A percentile compares a stretch with the other conserved stretches of the same genome.
Conservation (phyloP, 2,329 filamentous ascomycete genomes). For the Aaosphaeria arxii region DNA sequence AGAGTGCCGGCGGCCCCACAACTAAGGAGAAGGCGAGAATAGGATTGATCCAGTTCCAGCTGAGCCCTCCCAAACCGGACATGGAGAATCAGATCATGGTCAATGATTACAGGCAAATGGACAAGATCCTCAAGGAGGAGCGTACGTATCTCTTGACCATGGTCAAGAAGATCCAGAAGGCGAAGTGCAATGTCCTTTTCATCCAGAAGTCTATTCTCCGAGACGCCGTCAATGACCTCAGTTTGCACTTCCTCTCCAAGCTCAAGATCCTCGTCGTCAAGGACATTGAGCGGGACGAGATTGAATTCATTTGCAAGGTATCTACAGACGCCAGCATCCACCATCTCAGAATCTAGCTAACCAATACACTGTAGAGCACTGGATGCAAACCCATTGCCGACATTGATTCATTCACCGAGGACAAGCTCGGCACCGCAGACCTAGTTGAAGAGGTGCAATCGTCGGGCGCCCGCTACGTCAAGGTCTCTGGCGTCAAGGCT, state of each 20-base stretch:
- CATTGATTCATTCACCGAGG: slow-evolving; percentile 96
- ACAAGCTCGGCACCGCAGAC: slow-evolving; percentile 93
- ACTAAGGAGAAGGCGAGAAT: slow-evolving; percentile 98
- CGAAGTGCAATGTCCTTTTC: slow-evolving; percentile 96
- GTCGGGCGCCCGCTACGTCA: slow-evolving; percentile 87
- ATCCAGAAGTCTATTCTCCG: slow-evolving; percentile 98
- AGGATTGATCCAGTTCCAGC: slow-evolving; percentile 96
- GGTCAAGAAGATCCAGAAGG: slow-evolving; percentile 99
- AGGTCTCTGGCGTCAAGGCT: slow-evolving; percentile 87
- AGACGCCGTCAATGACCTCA: slow-evolving; percentile 96
- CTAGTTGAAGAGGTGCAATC: slow-evolving; percentile 88
- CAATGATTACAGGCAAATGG: slow-evolving; percentile 99
- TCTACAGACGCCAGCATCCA: neutral
- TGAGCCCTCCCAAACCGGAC: slow-evolving; percentile 96
- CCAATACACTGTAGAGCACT: slow-evolving; percentile 56
- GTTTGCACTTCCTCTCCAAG: slow-evolving; percentile 95
- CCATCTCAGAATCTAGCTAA: slow-evolving; percentile 4
- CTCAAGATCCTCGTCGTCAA: slow-evolving; percentile 94
- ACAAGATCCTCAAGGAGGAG: slow-evolving; percentile 99
- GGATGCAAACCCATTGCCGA: slow-evolving; percentile 99
- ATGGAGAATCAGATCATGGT: slow-evolving; percentile 99
- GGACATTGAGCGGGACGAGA: slow-evolving; percentile 97
- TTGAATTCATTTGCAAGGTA: slow-evolving; percentile 96
- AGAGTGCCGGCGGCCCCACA: slow-evolving; percentile 85
- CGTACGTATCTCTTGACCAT: slow-evolving; percentile 96